These are phyloP conservation scores for Chalaropsis ovoidea DNA, from an alignment of 2,329 filamentous ascomycete genomes.

Conservation along the genomic window DNA sequence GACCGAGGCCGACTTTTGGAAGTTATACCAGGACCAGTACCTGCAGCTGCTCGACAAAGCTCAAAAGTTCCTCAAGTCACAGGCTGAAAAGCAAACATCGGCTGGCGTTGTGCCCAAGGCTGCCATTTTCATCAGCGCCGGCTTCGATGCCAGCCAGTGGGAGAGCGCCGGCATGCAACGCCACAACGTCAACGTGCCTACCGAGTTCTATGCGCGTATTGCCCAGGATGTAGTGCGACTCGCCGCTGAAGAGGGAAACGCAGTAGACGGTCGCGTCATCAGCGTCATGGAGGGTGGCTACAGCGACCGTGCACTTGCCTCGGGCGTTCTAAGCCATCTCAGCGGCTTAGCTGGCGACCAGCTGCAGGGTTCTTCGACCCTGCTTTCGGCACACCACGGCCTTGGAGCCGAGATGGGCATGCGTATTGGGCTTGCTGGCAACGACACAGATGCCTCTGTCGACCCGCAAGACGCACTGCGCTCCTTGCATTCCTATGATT, in stretches of 20 bases:
- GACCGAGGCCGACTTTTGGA: slow-evolving; percentile 76
- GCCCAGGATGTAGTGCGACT: slow-evolving; percentile 75
- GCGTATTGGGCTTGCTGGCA: slow-evolving; percentile 34
- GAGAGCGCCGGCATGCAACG: slow-evolving; percentile 89
- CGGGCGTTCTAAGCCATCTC: slow-evolving; percentile 81
- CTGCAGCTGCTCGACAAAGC: slow-evolving; percentile 68
- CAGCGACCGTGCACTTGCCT: slow-evolving; percentile 79
- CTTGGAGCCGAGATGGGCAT: slow-evolving; percentile 51
- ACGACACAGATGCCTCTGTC: background rate
- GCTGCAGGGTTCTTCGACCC: slow-evolving; percentile 29
- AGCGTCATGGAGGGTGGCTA: slow-evolving; percentile 95
- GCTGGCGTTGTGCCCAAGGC: slow-evolving; percentile 59
- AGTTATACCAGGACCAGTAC: slow-evolving; percentile 73
- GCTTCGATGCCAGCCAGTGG: slow-evolving; percentile 95
- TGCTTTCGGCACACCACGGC: slow-evolving; percentile 30
- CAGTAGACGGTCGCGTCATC: slow-evolving; percentile 73
- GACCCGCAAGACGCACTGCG: slow-evolving; percentile 27
- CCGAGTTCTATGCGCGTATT: slow-evolving; percentile 88
- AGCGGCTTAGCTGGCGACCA: slow-evolving; percentile 62
- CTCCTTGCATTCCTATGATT: slow-evolving; percentile 46
- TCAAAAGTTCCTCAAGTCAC: slow-evolving; percentile 60
- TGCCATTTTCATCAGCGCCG: slow-evolving; percentile 88
- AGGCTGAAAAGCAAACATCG: slow-evolving; percentile 55
- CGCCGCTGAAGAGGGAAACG: slow-evolving; percentile 66
- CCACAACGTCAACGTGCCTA: slow-evolving; percentile 90